phyloP scores from a whole-genome alignment of 345 rosid genomes.

The Hibiscus tridactylites region DNA sequence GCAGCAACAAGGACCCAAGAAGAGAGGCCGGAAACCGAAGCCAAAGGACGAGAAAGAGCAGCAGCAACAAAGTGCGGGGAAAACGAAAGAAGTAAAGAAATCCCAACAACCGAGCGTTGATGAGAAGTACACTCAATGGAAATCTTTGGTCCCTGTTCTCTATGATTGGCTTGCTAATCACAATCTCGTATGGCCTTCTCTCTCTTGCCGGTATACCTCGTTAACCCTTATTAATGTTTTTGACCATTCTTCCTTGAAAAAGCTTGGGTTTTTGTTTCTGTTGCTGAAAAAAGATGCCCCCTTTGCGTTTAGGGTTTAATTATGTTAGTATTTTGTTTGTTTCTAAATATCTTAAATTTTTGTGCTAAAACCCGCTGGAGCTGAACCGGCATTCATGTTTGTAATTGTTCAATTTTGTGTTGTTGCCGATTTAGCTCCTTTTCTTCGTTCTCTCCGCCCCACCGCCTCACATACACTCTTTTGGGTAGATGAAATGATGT shows the following conservation, averaged over 20 bases:
- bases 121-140: slow-evolving; percentile 94
- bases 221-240: slow-evolving; percentile 5
- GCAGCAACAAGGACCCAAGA: slow-evolving; percentile 38
- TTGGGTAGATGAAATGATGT: no score
- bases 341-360: background rate
- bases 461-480: no score
- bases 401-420: background rate
- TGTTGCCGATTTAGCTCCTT: background rate
- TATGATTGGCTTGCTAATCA: slow-evolving; percentile 99
- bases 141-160: slow-evolving; percentile 86
- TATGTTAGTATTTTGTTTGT: background rate
- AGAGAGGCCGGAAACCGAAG: slow-evolving; percentile 92
- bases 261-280: background rate
- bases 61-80: slow-evolving; percentile 10
- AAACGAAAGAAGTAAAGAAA: slow-evolving; percentile 35
- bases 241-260: background rate
- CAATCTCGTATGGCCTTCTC: slow-evolving; percentile 99
- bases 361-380: background rate
- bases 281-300: background rate
- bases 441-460: background rate
- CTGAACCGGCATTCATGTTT: background rate
- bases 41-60: slow-evolving; percentile 60
- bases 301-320: background rate
- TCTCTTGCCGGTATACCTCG: slow-evolving; percentile 74
- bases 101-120: slow-evolving; percentile 53